phyloP scores from a whole-genome alignment of 495 filamentous ascomycete genomes.

The Penicillium maclennaniae region DNA sequence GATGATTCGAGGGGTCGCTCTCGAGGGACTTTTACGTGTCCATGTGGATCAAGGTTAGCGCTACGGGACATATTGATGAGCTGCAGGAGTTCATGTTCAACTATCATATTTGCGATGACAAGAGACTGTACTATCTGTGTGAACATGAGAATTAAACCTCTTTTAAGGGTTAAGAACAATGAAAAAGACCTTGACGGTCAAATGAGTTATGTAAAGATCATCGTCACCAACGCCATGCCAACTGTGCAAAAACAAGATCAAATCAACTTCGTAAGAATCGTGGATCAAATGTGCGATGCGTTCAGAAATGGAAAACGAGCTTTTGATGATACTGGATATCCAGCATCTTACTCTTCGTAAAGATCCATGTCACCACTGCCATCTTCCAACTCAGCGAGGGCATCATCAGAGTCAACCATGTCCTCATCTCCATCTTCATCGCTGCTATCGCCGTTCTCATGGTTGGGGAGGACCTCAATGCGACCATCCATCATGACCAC shows the following conservation, averaged over 20 bases:
- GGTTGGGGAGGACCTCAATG: slow-evolving; percentile 78
- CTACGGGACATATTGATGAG: no score
- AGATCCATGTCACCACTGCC: slow-evolving; percentile 66
- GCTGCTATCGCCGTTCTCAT: slow-evolving; percentile 53
- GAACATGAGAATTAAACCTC: neutral
- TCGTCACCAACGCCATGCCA: slow-evolving; percentile 1
- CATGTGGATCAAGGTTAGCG: no score
- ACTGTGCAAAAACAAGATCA: neutral
- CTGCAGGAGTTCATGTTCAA: neutral
- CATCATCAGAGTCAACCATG: slow-evolving; percentile 66
- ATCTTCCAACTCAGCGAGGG: slow-evolving; percentile 63
- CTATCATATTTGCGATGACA: neutral
- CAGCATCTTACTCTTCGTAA: slow-evolving; percentile 59
- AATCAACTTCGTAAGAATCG: neutral
- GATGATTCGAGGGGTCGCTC: no score
- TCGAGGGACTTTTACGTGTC: no score
- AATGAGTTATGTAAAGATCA: neutral
- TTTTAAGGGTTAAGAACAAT: neutral
- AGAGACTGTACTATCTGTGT: neutral
- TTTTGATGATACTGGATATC: neutral
- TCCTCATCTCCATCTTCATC: slow-evolving; percentile 66
- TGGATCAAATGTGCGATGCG: neutral
- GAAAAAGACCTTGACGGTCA: neutral
- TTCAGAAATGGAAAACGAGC: neutral
- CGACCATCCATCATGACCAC: slow-evolving; percentile 75